Evolutionary conservation across 306 rosid genomes (phyloP), one percentile per base, ranked within the genome.

Genomic region (Medicago lupulina): DNA sequence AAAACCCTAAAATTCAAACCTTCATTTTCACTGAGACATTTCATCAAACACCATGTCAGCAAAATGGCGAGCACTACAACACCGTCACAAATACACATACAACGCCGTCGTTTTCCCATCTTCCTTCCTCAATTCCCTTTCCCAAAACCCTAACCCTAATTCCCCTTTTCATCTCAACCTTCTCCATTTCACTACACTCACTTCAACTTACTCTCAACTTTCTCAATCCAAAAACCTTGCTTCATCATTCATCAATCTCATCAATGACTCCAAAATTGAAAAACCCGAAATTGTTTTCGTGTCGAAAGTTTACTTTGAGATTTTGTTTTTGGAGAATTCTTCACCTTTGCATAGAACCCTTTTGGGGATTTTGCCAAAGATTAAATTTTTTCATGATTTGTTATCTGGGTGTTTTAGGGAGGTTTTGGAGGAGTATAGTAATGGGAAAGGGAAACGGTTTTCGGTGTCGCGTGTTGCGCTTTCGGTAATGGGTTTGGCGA

Each of bases 11-110:
- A 2, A 4, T 1, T 0, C 3, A 47, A 6, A 44, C 13, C 18
- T 65, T 44, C 13, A 9, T 8, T 71, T 14, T 66, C 70, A 21
- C 41, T 34, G 66, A 58, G 47, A 66, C 69, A 67, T 71, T 75
- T 19, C 12, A 67, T 67, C 70, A 38, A 82, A 64, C 80, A 44
- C 50, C 50, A 95, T 95, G 97, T 95, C 99, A 47, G 90, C 97
- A 7, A 95, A 95, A 81, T 95, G 99, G 99, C 92, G 97, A 6
- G 97, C 97, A 15, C 87, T 95, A 2, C 99, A 95, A 83, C 99
- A 95, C 79, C 99, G 97, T 71, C 99, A 95, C 77, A 93, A 90
- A 2, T 92, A 89, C 88, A 95, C 99, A 41, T 92, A 95, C 87
- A 92, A 84, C 81, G 96, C 97, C 73, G 86, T 92, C 81, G 85